phyloP scores from a whole-genome alignment of 2,329 filamentous ascomycete genomes.

The Diaporthe citriasiana region DNA sequence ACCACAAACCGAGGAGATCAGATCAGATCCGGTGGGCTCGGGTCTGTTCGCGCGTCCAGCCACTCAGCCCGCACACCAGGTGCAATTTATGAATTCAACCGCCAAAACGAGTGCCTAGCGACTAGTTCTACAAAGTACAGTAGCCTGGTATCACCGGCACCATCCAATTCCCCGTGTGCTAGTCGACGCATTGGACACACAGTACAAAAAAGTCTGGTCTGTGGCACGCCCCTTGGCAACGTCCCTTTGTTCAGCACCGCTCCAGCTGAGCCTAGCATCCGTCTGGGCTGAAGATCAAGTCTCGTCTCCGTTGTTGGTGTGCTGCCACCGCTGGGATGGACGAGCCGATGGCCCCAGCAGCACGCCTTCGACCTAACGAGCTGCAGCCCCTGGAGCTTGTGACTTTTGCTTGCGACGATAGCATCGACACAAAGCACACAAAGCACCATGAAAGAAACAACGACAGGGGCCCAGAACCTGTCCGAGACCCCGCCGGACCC shows the following conservation, averaged over 20 bases:
- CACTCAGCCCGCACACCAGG: not conserved
- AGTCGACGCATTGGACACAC: slow-evolving; percentile 16
- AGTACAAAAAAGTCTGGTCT: slow-evolving; percentile 1
- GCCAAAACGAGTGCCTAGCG: slow-evolving; percentile 13
- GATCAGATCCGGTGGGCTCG: not conserved
- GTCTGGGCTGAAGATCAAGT: slow-evolving; percentile 8
- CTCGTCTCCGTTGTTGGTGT: not conserved
- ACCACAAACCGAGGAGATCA: not conserved
- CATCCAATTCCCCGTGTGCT: slow-evolving; percentile 1
- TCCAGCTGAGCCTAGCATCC: slow-evolving; percentile 15
- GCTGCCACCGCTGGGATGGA: not conserved
- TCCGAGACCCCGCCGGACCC: slow-evolving; percentile 22
- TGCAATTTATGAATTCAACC: slow-evolving; percentile 22
- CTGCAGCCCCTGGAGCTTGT: slow-evolving; percentile 13
- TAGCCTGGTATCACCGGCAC: not conserved
- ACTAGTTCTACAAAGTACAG: not conserved
- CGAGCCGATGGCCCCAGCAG: not conserved
- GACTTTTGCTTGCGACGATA: not conserved
- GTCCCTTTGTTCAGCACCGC: slow-evolving; percentile 20
- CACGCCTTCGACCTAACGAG: not conserved
- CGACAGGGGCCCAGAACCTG: not conserved
- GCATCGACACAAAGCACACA: slow-evolving; percentile 14
- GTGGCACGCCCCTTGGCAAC: slow-evolving; percentile 6
- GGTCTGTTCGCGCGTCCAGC: slow-evolving; percentile 21
- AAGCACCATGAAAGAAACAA: slow-evolving; percentile 21